Conservation (phyloP, 495 filamentous ascomycete species). For the Penicillium coprophilum region DNA sequence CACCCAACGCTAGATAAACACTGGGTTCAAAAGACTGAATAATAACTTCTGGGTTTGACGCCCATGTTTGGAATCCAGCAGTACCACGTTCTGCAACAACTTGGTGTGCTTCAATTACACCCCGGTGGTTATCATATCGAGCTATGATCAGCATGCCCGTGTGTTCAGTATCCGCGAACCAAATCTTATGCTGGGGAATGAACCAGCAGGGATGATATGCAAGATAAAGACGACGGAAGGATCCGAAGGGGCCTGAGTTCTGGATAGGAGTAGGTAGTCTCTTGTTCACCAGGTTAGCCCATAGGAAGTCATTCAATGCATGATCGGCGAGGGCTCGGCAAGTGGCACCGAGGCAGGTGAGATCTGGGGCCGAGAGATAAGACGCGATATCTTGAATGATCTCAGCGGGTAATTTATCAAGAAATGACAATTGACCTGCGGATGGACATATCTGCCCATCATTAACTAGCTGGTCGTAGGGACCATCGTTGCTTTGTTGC, state of each 20-base stretch:
- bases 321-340: constrained; percentile 55
- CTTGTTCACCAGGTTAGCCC: constrained; percentile 61
- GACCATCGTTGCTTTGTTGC: constrained; percentile 9
- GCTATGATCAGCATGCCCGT: constrained; percentile 70
- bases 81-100: constrained; percentile 60
- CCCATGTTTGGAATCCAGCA: constrained; percentile 59
- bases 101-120: constrained; percentile 79
- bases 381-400: constrained; percentile 60
- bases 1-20: constrained; percentile 66
- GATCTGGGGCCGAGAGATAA: constrained; percentile 57
- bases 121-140: constrained; percentile 68
- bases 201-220: constrained; percentile 84
- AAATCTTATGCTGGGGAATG: constrained; percentile 72
- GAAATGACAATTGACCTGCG: constrained; percentile 10
- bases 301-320: constrained; percentile 57
- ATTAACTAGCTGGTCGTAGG: constrained; percentile 6
- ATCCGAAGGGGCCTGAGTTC: constrained; percentile 55
- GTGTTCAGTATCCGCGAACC: constrained; percentile 74
- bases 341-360: constrained; percentile 53
- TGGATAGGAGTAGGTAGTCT: constrained; percentile 53
- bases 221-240: constrained; percentile 67
- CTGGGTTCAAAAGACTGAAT: constrained; percentile 72
- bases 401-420: constrained; percentile 60
- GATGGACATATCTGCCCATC: constrained; percentile 3
- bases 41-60: constrained; percentile 63